Percentiles rank a stretch among this genome's conserved stretches.
Evolutionary conservation across 768 basidiomycete genomes (phyloP).

Genomic region (Floccularia luteovirens): DNA sequence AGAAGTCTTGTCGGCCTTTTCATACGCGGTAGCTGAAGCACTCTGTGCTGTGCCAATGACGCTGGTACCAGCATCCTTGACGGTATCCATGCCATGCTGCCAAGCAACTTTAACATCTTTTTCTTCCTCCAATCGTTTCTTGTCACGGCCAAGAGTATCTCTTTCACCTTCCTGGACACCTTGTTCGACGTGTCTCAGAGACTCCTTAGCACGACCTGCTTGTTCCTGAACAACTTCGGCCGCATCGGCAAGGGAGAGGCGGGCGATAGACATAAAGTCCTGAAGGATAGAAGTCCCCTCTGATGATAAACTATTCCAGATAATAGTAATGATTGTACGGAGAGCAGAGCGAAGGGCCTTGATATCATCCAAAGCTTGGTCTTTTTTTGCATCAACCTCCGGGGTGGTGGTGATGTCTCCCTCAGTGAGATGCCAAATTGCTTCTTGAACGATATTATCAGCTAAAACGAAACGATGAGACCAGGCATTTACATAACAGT

Average conservation of each 20-base stretch:
- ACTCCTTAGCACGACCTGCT: constrained; percentile 44
- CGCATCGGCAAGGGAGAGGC: constrained; percentile 58
- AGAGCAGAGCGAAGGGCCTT: constrained; percentile 41
- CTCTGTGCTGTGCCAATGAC: constrained; percentile 48
- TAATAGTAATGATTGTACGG: constrained; percentile 38
- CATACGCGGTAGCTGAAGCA: constrained; percentile 31
- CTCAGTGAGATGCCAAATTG: constrained; percentile 56
- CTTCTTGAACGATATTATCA: constrained; percentile 58
- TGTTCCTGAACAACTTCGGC: constrained; percentile 50
- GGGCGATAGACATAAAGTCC: constrained; percentile 59
- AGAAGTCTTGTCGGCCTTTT: constrained; percentile 33
- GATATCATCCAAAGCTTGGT: constrained; percentile 43
- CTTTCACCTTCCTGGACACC: constrained; percentile 56
- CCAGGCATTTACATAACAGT: neutral
- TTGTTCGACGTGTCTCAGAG: constrained; percentile 45
- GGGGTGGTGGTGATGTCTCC: constrained; percentile 37
- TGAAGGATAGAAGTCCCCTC: constrained; percentile 47
- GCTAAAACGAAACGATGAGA: constrained; percentile 22
- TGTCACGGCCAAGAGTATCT: constrained; percentile 47
- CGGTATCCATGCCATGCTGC: constrained; percentile 60
- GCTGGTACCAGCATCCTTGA: constrained; percentile 48
- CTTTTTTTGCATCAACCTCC: constrained; percentile 26
- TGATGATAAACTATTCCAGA: constrained; percentile 45
- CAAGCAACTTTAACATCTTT: constrained; percentile 47
- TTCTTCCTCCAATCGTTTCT: constrained; percentile 38